A percentile compares a stretch with the other conserved stretches of the same genome.
Evolutionary conservation across 768 basidiomycete species (phyloP).

Genomic region (Suillus paluster): DNA sequence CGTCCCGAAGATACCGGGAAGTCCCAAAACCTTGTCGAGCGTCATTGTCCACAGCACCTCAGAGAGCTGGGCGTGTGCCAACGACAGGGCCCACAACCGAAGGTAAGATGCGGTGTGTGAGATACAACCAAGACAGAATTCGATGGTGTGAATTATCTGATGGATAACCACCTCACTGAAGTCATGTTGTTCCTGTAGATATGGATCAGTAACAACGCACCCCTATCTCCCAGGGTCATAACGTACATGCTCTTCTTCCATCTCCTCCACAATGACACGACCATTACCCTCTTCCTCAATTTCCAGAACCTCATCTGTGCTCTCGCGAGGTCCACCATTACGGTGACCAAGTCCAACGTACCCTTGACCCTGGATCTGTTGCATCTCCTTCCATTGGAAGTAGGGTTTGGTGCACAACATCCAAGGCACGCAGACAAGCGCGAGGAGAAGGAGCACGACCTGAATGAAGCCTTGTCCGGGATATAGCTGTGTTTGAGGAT

Average conservation of each 20-base stretch:
- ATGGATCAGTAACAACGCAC: constrained; percentile 13
- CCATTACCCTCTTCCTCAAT: constrained; percentile 85
- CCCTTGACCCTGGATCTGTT: constrained; percentile 80
- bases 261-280: constrained; percentile 71
- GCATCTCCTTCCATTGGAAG: constrained; percentile 86
- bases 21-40: constrained; percentile 61
- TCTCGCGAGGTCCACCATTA: constrained; percentile 56
- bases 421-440: constrained; percentile 92
- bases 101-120: constrained; percentile 96
- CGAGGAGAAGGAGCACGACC: constrained; percentile 73
- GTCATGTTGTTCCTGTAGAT: constrained; percentile 76
- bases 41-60: constrained; percentile 95
- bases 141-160: constrained; percentile 98
- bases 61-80: constrained; percentile 96
- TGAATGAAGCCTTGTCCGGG: constrained; percentile 88
- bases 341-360: constrained; percentile 72
- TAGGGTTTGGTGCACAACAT: constrained; percentile 94
- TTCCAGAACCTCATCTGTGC: constrained; percentile 66
- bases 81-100: constrained; percentile 95
- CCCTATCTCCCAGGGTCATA: constrained; percentile 15
- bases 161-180: constrained; percentile 96
- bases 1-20: constrained; percentile 67
- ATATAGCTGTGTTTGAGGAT: constrained; percentile 73
- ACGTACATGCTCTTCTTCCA: constrained; percentile 73
- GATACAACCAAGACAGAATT: constrained; percentile 98